Evolutionary conservation across 495 filamentous ascomycete genomes (phyloP), one percentile per base, ranked within the genome.

Genomic region (Lasiosphaeris hirsuta): DNA sequence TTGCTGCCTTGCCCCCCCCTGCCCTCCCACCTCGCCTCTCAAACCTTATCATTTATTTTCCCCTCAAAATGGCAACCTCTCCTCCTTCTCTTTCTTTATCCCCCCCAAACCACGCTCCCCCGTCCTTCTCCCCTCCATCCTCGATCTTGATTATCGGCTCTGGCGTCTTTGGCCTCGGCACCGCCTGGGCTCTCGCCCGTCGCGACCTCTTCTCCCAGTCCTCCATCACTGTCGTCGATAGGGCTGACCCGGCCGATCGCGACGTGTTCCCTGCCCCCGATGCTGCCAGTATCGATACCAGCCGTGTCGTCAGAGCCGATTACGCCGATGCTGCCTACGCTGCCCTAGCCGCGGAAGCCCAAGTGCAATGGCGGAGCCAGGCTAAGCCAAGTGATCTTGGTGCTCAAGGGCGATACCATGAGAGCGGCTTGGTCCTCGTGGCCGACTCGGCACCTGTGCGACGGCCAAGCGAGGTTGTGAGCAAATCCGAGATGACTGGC

Each of bases 291-390:
- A 81, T 90, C 63, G 90, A 93, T 75, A 81, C 78, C 40, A 90
- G 87, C 15, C 86, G 89, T 49, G 89, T 92, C 63, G 79, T 97
- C 56, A 81, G 92, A 23, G 76, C 90, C 38, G 92, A 96, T 75
- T 96, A 96, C 68, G 79, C 84, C 2, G 80, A 90, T 67, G 72
- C 81, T 2, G 81, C 80, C 2, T 96, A 97, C 69, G 78, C 88
- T 10, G 69, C 74, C 8, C 84, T 97, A 44, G 88, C 83, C 6
- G 73, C 81, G 0, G 69, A 78, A 7, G 92, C 90, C 4, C 87
- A 88, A 50, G 63, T 70, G 15, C 73, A 76, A 65, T 97, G 93
- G 93, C 83, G 90, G 13, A 78, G 76, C 44, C 77, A 80, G 36
- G 77, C 75, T 50, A 79, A 78, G 2, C 64, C 72, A 10, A 61